Evolutionary conservation across 768 basidiomycete species (phyloP), one percentile per base, ranked within the genome.

Genomic region (Mycena belliarum): DNA sequence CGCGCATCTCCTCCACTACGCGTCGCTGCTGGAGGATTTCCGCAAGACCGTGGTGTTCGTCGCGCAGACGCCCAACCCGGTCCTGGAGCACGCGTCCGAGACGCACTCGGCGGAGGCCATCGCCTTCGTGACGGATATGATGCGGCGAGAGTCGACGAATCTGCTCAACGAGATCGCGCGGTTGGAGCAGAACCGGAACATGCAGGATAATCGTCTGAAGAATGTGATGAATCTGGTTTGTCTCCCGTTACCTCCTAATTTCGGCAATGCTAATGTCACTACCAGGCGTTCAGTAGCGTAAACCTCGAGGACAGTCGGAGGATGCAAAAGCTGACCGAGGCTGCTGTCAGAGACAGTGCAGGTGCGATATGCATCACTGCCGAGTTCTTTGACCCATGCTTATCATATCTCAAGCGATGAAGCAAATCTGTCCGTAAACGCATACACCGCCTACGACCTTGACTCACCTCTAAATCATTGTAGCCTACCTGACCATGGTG

Each of bases 1-100:
- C 43, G 85, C 85, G 0, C 83, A 85, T 66, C 71, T 86, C 7
- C 71, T 85, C 32, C 82, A 84, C 63, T 83, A 84, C 65, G 76
- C 73, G 11, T 74, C 76, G 14, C 76, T 86, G 24, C 73, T 86
- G 28, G 72, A 79, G 4, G 81, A 85, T 58, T 85, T 86, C 63
- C 67, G 66, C 24, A 81, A 82, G 57, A 74, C 80, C 0, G 76
- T 86, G 4, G n/a, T 55, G 0, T 87, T 87, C 59, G 69, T 86
- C 2, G 58, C 66, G 28, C 67, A 76, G 5, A 83, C 81, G 0
- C 72, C 70, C 4, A 82, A 85, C 63, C 85, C 82, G 4, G 73
- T 76, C 11, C 66, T 85, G 66, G 66, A 65, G 0, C 44, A 65
- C 35, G 2, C 45, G 20, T 58, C 64, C 14, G 54, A 71, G 23